Conservation (phyloP, 2,329 filamentous ascomycete species). For the Daldinia sp. region DNA sequence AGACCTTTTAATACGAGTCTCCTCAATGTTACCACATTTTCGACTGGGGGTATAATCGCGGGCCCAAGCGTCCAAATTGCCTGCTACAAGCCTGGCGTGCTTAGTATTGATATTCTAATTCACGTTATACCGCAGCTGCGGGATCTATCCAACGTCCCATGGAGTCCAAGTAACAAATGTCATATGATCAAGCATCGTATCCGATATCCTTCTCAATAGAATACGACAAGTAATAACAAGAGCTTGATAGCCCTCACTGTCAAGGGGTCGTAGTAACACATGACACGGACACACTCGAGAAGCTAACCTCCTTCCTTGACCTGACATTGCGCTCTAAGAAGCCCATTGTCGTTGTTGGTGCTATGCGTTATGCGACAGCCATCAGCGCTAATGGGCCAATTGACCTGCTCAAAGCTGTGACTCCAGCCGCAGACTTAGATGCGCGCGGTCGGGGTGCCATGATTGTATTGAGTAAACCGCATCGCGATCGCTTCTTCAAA, state of each 20-base stretch:
- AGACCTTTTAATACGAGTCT: constrained; percentile 56
- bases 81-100: constrained; percentile 57
- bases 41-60: constrained; percentile 70
- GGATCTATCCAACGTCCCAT: constrained; percentile 65
- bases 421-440: constrained; percentile 61
- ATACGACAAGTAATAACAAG: constrained; percentile 61
- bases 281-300: constrained; percentile 74
- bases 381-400: constrained; percentile 72
- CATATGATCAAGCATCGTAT: constrained; percentile 61
- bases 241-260: constrained; percentile 58
- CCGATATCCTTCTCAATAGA: constrained; percentile 61
- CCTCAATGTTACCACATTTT: constrained; percentile 68
- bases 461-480: constrained; percentile 71
- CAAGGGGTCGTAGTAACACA: constrained; percentile 71
- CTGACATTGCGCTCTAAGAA: constrained; percentile 68
- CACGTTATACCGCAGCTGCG: constrained; percentile 66
- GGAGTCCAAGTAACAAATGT: constrained; percentile 66
- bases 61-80: constrained; percentile 62
- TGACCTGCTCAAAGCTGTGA: constrained; percentile 71
- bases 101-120: constrained; percentile 65
- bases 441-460: constrained; percentile 67
- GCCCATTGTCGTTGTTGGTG: constrained; percentile 70
- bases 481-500: constrained; percentile 69
- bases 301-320: constrained; percentile 73
- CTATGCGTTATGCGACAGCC: constrained; percentile 73